phyloP scores from a whole-genome alignment of 129 eudicot genomes.

The Flaveria robusta region DNA sequence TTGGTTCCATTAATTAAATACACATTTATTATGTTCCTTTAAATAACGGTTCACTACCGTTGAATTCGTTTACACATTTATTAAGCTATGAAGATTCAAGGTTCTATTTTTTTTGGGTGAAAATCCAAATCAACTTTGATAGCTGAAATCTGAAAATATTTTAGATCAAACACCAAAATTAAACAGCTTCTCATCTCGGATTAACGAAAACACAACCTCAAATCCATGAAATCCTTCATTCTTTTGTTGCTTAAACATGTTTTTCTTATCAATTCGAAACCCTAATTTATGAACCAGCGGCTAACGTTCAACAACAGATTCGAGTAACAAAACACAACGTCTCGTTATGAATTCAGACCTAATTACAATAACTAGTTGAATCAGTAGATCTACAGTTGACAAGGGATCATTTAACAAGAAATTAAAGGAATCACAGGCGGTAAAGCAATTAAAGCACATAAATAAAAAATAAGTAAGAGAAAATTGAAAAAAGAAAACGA shows the following conservation, averaged over 20 bases:
- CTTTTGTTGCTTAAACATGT: neutral
- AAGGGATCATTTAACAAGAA: neutral
- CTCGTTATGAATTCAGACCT: neutral
- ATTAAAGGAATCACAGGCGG: neutral
- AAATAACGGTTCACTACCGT: too few species aligned
- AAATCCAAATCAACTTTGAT: neutral
- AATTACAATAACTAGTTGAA: neutral
- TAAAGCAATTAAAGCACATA: neutral
- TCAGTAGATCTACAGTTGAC: slow-evolving; percentile 5
- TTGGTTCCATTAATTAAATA: too few species aligned
- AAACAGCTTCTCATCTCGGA: neutral
- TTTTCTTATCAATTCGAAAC: neutral
- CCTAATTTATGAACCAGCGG: neutral
- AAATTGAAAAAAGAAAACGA: too few species aligned
- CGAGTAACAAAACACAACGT: neutral
- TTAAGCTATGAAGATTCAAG: too few species aligned
- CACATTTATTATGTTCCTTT: too few species aligned
- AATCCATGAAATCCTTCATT: neutral
- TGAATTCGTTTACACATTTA: too few species aligned
- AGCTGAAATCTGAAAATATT: neutral
- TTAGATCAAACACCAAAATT: neutral
- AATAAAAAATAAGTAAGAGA: too few species aligned
- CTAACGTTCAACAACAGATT: neutral
- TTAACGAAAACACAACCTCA: neutral
- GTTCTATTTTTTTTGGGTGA: neutral